Base-by-base conservation (phyloP, 2,329 filamentous ascomycete genomes). In the Hypoxylon sp. region DNA sequence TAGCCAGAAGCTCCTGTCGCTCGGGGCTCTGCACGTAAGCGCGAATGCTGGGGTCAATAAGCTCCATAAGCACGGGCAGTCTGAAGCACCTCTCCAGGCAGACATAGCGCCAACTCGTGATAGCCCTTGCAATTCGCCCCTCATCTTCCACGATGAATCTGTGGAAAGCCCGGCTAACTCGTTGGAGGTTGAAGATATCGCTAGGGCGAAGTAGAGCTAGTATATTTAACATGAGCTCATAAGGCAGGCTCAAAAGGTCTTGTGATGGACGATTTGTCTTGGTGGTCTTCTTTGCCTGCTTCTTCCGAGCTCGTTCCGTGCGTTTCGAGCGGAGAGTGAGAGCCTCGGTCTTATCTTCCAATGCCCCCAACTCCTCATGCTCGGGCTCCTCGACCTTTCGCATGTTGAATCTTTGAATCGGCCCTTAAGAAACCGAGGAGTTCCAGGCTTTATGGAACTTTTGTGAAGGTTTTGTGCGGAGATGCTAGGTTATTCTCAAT, bases 251-350 rank as follows among this genome's bases (percentile, higher is more conserved):
- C 22, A 84, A 70, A 10, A 88, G 76, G 31, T 80, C 77, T 17
- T 70, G 77, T 33, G 78, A 73, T 54, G 72, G 69, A 31, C 75
- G 74, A 27, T 72, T 74, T 3, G 72, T 74, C 64, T 79, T 81
- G 71, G 79, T 79, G 7, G 68, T 66, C 61, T 77, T 81, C 70
- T 81, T 82, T 63, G 82, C 78, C 69, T 82, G 79, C 68, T 80
- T 83, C 72, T 81, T 85, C 68, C 79, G 78, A 17, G 73, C 77
- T 33, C 87, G 83, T 72, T 85, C 82, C 5, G 83, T 87, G 59
- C 84, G 84, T 74, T 87, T 89, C 6, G 86, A 88, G 53, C 77
- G 82, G 25, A 87, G 79, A 0, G 80, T 74, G 13, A 89, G 78
- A 1, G 80, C 76, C 53, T 81, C 82, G 2, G 86, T 88, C 54